Evolutionary conservation across 148 eudicot species (phyloP), one percentile per base, ranked within the genome.

Genomic region (Polygonum aviculare): DNA sequence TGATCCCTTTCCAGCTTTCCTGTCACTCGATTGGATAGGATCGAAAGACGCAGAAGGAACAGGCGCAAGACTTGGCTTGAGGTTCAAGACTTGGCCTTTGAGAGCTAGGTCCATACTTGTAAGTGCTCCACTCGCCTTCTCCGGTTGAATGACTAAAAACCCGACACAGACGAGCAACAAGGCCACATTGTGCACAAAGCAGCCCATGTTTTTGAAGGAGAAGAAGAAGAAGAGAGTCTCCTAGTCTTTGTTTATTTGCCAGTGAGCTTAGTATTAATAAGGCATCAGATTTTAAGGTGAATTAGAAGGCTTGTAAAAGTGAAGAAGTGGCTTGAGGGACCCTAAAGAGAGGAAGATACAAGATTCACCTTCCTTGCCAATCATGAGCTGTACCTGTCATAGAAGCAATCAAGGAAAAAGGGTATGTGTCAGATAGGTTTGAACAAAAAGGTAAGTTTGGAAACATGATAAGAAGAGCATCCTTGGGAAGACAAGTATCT

Each of bases 401-500:
- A 80, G 84, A 86, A 87, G 86, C 86, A 86, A 84, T 48, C 69
- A 60, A 57, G 63, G 5, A 26, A 11, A 26, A 71, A 74, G 83
- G 89, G 88, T 82, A 85, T 83, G 87, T 80, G 84, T 85, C 84
- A 81, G 84, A 35, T n/a, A 85, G 82, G 90, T 90, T 91, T 93
- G 97, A 93, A 91, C 80, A 79, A 90, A 93, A 91, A 85, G 91
- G 77, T 6, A 55, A 52, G 78, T 74, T 84, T 81, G 85, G 47
- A 39, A 39, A 7, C 31, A 26, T n/a, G 21, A 21, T 87, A 88
- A 90, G 88, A 87, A 88, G 92, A 84, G 80, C 75, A 81, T 73
- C 83, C 89, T 87, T 78, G 85, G 88, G 91, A 93, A 91, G 91
- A 87, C 82, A 90, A 93, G 96, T 81, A 93, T 93, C 91, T 67